Evolutionary conservation across 306 rosid genomes (phyloP), one percentile per base, ranked within the genome.

Genomic region (Ochetophila trinervis): DNA sequence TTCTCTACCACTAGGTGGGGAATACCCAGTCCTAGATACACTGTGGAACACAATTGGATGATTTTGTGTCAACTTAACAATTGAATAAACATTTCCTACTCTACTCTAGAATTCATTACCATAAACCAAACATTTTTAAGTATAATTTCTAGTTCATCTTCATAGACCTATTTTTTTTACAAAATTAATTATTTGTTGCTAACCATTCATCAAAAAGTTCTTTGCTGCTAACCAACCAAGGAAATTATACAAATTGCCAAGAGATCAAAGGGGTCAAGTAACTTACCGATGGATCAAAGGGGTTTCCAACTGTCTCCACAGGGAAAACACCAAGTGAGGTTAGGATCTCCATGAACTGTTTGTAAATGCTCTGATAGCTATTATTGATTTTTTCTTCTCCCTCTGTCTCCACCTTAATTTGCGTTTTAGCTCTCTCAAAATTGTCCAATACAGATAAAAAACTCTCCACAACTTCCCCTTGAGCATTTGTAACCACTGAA

Each of bases 261-360:
- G 6, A 4, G 9, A 16, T 17, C 22, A 44, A 40, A 72, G 72
- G 45, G 60, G 62, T 27, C 55, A 37, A 71, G 69, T 16, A 72
- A 79, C 96, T 84, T 83, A 92, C 98, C 96, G 84, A 70, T 18
- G 98, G 98, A 75, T 92, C 95, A 78, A 92, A 92, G 72, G 93
- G 87, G 32, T 60, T 84, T 67, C 98, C 98, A 75, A 85, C 78
- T 5, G 96, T 84, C 80, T 89, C 93, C 73, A 92, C 87, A 19
- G 88, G 79, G 53, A 77, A 88, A 69, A 92, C 98, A 37, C 95
- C 91, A 24, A 92, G 85, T 15, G 95, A 82, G 75, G 62, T 74
- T 52, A 92, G 82, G 67, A 89, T 85, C 80, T 92, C 98, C 15
- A 23, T 61, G 66, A 92, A 92, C 70, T 92, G 98, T 77, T 89